These are phyloP conservation scores for Phyllostachys edulis DNA, from an alignment of 176 grass and related monocot genomes.

Conservation along the genomic window DNA sequence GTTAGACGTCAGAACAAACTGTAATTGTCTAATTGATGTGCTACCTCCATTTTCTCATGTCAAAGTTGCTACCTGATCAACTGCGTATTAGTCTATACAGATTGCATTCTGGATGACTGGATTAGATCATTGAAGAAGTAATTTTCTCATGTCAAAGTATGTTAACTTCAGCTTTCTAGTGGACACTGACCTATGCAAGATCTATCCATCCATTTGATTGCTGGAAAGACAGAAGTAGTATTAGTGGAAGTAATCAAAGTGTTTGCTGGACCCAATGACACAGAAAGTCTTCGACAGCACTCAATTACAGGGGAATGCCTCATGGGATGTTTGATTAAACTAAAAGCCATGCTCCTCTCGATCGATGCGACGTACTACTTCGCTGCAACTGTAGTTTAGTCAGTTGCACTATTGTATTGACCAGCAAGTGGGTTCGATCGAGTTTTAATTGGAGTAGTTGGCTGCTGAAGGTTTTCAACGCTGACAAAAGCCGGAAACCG, in stretches of 20 bases:
- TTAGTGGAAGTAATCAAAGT: slow-evolving; percentile 44
- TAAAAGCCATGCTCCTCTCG: slow-evolving; percentile 20
- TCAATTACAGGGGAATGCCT: slow-evolving; percentile 43
- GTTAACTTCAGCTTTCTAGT: neutral
- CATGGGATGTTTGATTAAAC: slow-evolving; percentile 42
- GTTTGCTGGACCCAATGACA: neutral
- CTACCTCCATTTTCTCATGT: neutral
- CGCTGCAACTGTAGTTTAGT: neutral
- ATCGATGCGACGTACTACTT: neutral
- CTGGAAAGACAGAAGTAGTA: neutral
- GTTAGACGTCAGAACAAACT: neutral
- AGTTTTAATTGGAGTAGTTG: slow-evolving; percentile 27
- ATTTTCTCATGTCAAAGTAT: neutral
- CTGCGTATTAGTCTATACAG: neutral
- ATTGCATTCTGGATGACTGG: neutral
- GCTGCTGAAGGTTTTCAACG: slow-evolving; percentile 40
- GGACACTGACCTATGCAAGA: neutral
- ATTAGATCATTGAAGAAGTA: neutral
- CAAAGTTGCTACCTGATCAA: neutral
- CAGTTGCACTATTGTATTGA: neutral
- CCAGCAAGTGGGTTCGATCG: neutral
- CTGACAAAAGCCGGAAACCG: slow-evolving; percentile 36
- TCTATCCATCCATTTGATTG: neutral
- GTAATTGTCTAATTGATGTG: neutral
- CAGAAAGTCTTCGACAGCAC: slow-evolving; percentile 24